Conservation (phyloP, 2,329 filamentous ascomycete genomes). For the Colletotrichum sp. region DNA sequence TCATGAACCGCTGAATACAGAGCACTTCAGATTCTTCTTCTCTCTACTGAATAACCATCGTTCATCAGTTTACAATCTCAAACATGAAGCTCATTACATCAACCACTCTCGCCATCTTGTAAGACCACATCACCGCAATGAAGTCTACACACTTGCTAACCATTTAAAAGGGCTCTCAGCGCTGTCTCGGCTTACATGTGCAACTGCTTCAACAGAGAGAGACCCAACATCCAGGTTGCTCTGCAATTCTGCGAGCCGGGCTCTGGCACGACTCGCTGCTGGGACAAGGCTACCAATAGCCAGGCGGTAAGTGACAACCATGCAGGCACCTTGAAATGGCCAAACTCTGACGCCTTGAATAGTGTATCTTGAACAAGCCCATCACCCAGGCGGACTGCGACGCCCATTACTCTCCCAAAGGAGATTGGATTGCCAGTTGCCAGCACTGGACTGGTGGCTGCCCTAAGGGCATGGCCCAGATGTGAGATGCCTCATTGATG, state of each 20-base stretch:
- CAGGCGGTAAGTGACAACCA: neutral
- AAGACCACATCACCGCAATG: neutral
- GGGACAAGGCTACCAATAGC: neutral
- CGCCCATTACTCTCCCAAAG: neutral
- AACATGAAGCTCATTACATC: neutral
- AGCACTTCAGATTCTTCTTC: neutral
- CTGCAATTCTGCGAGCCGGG: neutral
- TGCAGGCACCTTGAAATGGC: neutral
- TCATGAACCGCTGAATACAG: neutral
- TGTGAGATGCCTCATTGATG: neutral
- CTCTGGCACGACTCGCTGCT: neutral
- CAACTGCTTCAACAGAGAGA: neutral
- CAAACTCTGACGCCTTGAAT: accelerated
- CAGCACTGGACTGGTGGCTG: neutral
- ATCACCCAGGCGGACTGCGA: neutral
- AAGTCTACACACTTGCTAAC: neutral
- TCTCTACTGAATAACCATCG: neutral
- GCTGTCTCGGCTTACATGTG: neutral
- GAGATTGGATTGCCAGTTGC: neutral
- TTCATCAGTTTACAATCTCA: neutral
- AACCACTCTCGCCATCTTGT: neutral
- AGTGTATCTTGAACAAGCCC: neutral
- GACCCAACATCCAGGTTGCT: neutral
- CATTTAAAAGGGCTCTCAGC: neutral
- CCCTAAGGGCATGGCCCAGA: neutral